These are phyloP conservation scores for Pichia inconspicua DNA, from an alignment of 1,139 yeast genomes.

Conservation along the genomic window DNA sequence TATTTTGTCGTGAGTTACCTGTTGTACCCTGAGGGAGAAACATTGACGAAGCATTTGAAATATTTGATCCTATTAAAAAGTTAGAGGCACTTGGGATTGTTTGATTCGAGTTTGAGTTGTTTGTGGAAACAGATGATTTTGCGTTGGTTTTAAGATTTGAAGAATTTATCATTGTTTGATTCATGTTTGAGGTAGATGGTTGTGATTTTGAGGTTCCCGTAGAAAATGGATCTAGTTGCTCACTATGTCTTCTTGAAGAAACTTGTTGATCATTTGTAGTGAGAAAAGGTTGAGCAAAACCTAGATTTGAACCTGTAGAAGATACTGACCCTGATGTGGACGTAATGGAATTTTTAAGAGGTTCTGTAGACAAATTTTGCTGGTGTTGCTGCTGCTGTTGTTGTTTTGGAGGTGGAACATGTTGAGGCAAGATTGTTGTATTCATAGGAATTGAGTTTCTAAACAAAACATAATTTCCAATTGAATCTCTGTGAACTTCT, in stretches of 20 bases:
- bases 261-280: constrained; percentile 21
- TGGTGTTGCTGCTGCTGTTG: background rate
- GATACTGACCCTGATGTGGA: background rate
- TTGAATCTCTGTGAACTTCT: background rate
- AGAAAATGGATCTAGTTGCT: constrained; percentile 39
- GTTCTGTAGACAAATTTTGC: background rate
- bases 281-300: constrained; percentile 6
- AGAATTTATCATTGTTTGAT: background rate
- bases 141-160: background rate
- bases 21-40: constrained; percentile 5
- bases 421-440: background rate
- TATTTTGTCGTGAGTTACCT: constrained; percentile 19
- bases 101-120: background rate
- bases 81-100: background rate
- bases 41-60: background rate
- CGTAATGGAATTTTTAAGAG: background rate
- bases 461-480: background rate
- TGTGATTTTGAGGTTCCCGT: constrained; percentile 1
- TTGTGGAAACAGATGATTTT: background rate
- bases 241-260: constrained; percentile 33
- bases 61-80: background rate
- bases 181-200: background rate
- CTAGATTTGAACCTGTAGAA: background rate
- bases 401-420: background rate
- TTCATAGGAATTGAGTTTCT: background rate